These are phyloP conservation scores for Euphorbia corollata DNA, from an alignment of 441 rosid genomes.

Conservation along the genomic window DNA sequence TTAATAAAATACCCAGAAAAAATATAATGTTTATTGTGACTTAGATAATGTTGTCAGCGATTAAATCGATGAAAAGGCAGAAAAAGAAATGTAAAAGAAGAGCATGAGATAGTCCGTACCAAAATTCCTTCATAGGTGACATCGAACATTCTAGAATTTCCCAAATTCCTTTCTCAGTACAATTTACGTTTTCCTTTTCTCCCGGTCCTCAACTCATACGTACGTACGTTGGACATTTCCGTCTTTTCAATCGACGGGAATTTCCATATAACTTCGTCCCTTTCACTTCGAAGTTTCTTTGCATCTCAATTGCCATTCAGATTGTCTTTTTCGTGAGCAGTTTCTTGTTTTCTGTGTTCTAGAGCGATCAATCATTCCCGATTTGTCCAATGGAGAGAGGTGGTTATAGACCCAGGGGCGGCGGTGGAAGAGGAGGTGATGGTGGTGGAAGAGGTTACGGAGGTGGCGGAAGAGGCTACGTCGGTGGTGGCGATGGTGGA, in stretches of 20 bases:
- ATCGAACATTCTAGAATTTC: constrained; percentile 8
- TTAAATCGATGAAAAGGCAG: no score
- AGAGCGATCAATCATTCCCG: constrained; percentile 9
- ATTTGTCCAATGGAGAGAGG: constrained; percentile 45
- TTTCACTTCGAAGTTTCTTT: no score
- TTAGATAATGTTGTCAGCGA: no score
- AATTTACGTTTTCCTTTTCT: not conserved
- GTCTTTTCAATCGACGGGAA: not conserved
- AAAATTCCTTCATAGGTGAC: not conserved
- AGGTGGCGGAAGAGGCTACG: constrained; percentile 21
- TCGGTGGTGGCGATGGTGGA: constrained; percentile 15
- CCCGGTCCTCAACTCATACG: no score
- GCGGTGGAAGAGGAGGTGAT: constrained; percentile 14
- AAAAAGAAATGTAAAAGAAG: no score
- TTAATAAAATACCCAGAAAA: no score
- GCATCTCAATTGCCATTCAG: not conserved
- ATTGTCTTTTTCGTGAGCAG: not conserved
- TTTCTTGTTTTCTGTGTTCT: not conserved
- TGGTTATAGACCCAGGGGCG: constrained; percentile 21
- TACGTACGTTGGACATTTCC: not conserved
- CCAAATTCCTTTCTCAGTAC: not conserved
- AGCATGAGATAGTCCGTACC: constrained; percentile 11
- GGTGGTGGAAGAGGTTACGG: constrained; percentile 20
- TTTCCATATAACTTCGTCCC: not conserved
- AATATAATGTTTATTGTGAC: no score